Percentiles rank a stretch among this genome's conserved stretches.
These are phyloP conservation scores for Purpureocillium lavendulum DNA, from an alignment of 2,329 filamentous ascomycete genomes.

Conservation along the genomic window DNA sequence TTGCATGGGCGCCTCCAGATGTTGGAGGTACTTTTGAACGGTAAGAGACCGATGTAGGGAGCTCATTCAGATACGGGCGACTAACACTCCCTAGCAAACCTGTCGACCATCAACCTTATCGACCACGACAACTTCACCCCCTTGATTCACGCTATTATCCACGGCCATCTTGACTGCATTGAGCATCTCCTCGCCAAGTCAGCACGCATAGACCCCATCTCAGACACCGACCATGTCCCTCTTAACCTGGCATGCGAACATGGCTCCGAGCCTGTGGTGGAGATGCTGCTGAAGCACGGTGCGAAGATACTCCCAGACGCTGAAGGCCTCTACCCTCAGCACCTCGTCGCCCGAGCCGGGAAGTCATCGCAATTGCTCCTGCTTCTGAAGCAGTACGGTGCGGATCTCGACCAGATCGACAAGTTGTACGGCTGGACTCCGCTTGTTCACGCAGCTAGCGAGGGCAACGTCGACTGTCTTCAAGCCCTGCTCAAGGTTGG, in stretches of 20 bases:
- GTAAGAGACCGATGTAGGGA: slow-evolving; percentile 25
- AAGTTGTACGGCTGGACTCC: slow-evolving; percentile 98
- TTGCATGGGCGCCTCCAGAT: slow-evolving; percentile 87
- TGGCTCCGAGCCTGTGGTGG: slow-evolving; percentile 75
- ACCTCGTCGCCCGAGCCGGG: slow-evolving; percentile 85
- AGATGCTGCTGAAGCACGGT: slow-evolving; percentile 71
- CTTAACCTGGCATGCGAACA: slow-evolving; percentile 93
- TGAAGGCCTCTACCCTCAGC: slow-evolving; percentile 93
- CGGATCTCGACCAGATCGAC: slow-evolving; percentile 84
- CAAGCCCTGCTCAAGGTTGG: slow-evolving; percentile 72
- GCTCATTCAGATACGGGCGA: neutral
- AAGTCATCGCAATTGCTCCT: slow-evolving; percentile 72
- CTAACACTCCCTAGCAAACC: slow-evolving; percentile 41
- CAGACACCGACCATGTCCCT: slow-evolving; percentile 86
- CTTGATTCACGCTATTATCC: slow-evolving; percentile 89
- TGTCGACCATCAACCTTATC: slow-evolving; percentile 72
- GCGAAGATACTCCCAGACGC: slow-evolving; percentile 86
- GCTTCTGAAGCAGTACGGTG: slow-evolving; percentile 75
- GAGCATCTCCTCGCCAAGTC: slow-evolving; percentile 66
- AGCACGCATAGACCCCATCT: slow-evolving; percentile 77
- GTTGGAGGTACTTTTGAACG: slow-evolving; percentile 63
- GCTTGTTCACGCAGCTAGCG: slow-evolving; percentile 89
- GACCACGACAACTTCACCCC: slow-evolving; percentile 98
- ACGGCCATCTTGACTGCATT: slow-evolving; percentile 74
- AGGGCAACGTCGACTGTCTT: slow-evolving; percentile 86